phyloP scores from a whole-genome alignment of 306 rosid species.

The Lithocarpus polystachyus region DNA sequence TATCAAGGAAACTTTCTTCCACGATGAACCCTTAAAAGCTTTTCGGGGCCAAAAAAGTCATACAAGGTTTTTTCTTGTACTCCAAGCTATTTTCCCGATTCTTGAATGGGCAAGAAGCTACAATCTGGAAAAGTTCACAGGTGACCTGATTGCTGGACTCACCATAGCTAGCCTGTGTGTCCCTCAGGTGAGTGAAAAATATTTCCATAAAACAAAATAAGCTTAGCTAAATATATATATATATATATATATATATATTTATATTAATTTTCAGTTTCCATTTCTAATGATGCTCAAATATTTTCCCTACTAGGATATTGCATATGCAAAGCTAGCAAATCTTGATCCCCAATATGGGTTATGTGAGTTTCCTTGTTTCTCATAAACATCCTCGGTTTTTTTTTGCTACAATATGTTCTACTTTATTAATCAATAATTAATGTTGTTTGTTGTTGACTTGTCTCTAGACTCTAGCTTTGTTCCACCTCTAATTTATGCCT shows the following conservation, averaged over 20 bases:
- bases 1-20: slow-evolving; percentile 40
- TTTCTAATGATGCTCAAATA: background rate
- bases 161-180: slow-evolving; percentile 84
- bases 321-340: slow-evolving; percentile 55
- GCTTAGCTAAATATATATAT: background rate
- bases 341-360: slow-evolving; percentile 41
- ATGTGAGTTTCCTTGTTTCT: slow-evolving; percentile 31
- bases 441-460: background rate
- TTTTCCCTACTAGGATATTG: slow-evolving; percentile 24
- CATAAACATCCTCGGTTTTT: background rate
- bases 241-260: background rate
- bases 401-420: background rate
- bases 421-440: background rate
- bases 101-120: slow-evolving; percentile 54
- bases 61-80: slow-evolving; percentile 34
- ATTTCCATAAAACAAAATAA: background rate
- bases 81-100: slow-evolving; percentile 59
- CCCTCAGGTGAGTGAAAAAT: slow-evolving; percentile 51
- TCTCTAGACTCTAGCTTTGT: slow-evolving; percentile 69
- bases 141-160: slow-evolving; percentile 53
- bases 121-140: slow-evolving; percentile 42
- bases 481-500: slow-evolving; percentile 68
- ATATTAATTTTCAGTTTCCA: background rate
- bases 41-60: slow-evolving; percentile 35
- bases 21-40: slow-evolving; percentile 43